Conservation (phyloP, 345 rosid genomes). For the Euphorbia peplus region DNA sequence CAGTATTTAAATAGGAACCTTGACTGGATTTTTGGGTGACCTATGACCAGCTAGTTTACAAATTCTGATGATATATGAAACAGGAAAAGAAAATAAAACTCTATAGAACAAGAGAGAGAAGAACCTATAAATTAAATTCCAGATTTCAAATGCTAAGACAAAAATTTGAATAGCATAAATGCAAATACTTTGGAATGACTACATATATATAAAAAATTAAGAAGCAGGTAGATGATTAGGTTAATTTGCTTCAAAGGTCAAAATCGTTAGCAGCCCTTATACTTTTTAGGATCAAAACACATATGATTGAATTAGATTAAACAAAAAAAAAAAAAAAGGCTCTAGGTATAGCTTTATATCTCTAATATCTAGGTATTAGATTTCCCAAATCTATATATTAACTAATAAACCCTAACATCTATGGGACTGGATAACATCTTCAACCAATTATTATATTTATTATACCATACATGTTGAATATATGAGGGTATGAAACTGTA, state of each 20-base stretch:
- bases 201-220: not conserved
- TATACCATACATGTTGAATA: too few relatives aligned
- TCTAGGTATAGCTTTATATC: not conserved
- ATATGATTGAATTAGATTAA: not conserved
- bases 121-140: not conserved
- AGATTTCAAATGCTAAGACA: not conserved
- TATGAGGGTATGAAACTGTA: too few relatives aligned
- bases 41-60: not conserved
- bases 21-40: not conserved
- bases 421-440: not conserved
- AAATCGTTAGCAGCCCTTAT: constrained; percentile 8
- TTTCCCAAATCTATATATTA: too few relatives aligned
- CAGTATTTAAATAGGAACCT: not conserved
- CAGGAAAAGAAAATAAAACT: not conserved
- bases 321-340: too few relatives aligned
- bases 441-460: too few relatives aligned
- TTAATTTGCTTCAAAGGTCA: constrained; percentile 7
- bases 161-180: not conserved
- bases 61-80: not conserved
- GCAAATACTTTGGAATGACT: too few relatives aligned
- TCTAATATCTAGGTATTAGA: not conserved
- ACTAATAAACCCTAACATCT: too few relatives aligned
- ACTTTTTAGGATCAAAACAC: not conserved
- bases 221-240: constrained; percentile 1
- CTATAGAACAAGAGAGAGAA: not conserved